A percentile compares a stretch with the other conserved stretches of the same genome.
phyloP scores from a whole-genome alignment of 345 rosid genomes.

The Arabidopsis suecica region DNA sequence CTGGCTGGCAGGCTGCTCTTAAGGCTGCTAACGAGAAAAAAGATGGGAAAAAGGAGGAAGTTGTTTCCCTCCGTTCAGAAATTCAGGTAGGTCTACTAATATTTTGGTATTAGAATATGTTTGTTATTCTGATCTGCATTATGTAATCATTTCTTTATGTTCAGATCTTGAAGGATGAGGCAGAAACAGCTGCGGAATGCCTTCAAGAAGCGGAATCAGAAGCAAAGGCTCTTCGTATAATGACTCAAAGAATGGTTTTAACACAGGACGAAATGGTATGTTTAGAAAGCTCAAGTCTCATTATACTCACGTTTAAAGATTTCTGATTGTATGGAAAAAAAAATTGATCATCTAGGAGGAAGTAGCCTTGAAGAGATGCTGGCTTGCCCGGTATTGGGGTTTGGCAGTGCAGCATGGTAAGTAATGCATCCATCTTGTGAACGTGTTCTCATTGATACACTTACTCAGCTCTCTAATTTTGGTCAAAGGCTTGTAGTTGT shows the following conservation, averaged over 20 bases:
- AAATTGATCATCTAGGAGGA: slow-evolving; percentile 66
- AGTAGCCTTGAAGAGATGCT: slow-evolving; percentile 97
- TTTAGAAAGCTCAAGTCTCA: slow-evolving; percentile 24
- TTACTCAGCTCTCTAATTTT: too few species aligned
- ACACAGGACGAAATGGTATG: slow-evolving; percentile 93
- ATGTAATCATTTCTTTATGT: slow-evolving; percentile 30
- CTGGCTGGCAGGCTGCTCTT: slow-evolving; percentile 68
- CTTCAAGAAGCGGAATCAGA: slow-evolving; percentile 86
- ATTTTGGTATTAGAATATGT: slow-evolving; percentile 26
- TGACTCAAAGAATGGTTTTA: slow-evolving; percentile 91
- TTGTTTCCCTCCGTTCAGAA: slow-evolving; percentile 69
- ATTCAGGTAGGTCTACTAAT: slow-evolving; percentile 61
- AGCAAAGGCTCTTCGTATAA: slow-evolving; percentile 70
- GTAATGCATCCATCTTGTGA: slow-evolving; percentile 14
- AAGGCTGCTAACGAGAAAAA: slow-evolving; percentile 76
- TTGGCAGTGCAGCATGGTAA: slow-evolving; percentile 89
- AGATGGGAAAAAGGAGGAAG: slow-evolving; percentile 71
- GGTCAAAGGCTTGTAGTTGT: too few species aligned
- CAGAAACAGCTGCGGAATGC: slow-evolving; percentile 61
- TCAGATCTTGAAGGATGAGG: slow-evolving; percentile 75
- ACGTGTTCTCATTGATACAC: too few species aligned
- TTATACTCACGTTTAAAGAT: slow-evolving; percentile 11
- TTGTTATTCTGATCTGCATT: slow-evolving; percentile 13
- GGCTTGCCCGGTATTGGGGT: slow-evolving; percentile 99
- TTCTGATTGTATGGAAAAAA: slow-evolving; percentile 35